Evolutionary conservation across 352 stramenopile genomes (phyloP).

Genomic region (Phytophthora capsici): DNA sequence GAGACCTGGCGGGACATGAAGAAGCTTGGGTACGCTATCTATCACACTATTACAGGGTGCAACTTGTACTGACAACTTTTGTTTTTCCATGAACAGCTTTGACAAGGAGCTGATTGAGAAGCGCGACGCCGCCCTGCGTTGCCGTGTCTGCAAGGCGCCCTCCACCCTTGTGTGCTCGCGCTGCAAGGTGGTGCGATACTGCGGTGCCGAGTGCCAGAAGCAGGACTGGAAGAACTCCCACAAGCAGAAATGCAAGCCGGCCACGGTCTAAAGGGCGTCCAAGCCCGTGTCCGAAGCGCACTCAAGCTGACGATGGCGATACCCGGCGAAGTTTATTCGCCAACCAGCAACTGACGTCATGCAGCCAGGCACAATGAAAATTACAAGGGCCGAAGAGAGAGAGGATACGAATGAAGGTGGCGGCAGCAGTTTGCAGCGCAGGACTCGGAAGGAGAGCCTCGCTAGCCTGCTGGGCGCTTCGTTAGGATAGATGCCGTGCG

Average conservation of each 20-base stretch:
- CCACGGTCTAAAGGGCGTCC: slow-evolving; percentile 34
- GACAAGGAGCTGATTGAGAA: slow-evolving; percentile 79
- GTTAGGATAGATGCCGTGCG: slow-evolving; percentile 47
- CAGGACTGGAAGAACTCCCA: slow-evolving; percentile 88
- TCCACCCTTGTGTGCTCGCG: slow-evolving; percentile 86
- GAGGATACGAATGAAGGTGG: slow-evolving; percentile 29
- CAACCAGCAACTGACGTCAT: slow-evolving; percentile 29
- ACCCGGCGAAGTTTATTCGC: slow-evolving; percentile 15
- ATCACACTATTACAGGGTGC: neutral
- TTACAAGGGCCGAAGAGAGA: slow-evolving; percentile 11
- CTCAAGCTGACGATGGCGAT: slow-evolving; percentile 27
- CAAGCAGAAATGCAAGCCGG: slow-evolving; percentile 88
- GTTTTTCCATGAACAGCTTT: slow-evolving; percentile 44
- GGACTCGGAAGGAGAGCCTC: slow-evolving; percentile 28
- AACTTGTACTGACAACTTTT: neutral
- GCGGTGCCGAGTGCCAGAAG: slow-evolving; percentile 87
- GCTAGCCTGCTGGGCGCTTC: slow-evolving; percentile 32
- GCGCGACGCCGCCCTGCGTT: slow-evolving; percentile 72
- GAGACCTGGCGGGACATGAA: slow-evolving; percentile 92
- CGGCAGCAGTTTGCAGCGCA: slow-evolving; percentile 19
- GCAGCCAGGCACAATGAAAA: slow-evolving; percentile 21
- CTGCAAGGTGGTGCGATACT: slow-evolving; percentile 90
- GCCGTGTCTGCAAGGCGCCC: slow-evolving; percentile 81
- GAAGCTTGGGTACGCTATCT: slow-evolving; percentile 76
- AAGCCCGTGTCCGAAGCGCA: slow-evolving; percentile 17